Evolutionary conservation across 805 yeast genomes (phyloP).

Genomic region (Yarrowia sp.): DNA sequence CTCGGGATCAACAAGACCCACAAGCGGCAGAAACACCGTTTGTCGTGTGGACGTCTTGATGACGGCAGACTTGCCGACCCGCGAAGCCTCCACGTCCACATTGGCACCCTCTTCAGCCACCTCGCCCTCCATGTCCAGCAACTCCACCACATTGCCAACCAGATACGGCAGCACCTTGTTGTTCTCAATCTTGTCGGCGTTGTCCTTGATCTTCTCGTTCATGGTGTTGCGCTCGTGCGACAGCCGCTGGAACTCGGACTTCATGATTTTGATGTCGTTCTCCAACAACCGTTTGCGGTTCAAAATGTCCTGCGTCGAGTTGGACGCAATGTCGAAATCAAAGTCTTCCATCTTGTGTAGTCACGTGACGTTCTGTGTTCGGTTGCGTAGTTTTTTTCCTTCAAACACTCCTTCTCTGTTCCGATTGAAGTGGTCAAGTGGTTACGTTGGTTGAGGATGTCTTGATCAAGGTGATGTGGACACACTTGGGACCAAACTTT

Average conservation of each 20-base stretch:
- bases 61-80: constrained; percentile 96
- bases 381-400: background rate
- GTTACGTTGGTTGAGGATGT: background rate
- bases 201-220: constrained; percentile 92
- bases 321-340: constrained; percentile 79
- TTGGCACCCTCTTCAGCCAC: constrained; percentile 89
- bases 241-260: constrained; percentile 87
- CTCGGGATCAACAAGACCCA: constrained; percentile 92
- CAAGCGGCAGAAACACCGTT: constrained; percentile 93
- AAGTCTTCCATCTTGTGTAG: constrained; percentile 61
- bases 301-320: constrained; percentile 81
- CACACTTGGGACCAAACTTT: background rate
- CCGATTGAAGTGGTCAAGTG: too few species aligned
- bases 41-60: constrained; percentile 97
- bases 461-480: background rate
- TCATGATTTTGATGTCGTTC: constrained; percentile 93
- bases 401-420: too few species aligned
- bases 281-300: constrained; percentile 88
- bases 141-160: constrained; percentile 95
- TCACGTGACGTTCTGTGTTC: background rate
- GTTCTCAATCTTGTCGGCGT: constrained; percentile 93
- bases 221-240: constrained; percentile 92
- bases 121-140: constrained; percentile 85
- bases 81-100: constrained; percentile 87
- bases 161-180: constrained; percentile 94